Base-by-base conservation (phyloP, 108 stramenopile genomes). In the Nitzschia sp. region DNA sequence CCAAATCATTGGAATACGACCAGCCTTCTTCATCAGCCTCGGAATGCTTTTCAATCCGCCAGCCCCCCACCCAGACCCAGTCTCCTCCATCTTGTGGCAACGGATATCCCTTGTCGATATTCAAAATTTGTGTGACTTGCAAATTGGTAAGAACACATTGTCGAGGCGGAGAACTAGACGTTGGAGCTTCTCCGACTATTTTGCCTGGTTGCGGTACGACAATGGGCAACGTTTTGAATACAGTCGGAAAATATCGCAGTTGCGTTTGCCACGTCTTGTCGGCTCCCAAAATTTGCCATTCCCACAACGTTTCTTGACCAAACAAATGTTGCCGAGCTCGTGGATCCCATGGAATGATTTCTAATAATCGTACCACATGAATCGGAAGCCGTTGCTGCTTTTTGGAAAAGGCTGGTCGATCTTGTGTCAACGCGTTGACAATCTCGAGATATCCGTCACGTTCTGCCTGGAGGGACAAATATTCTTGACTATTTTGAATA, bases 341-440 rank as follows among this genome's bases (percentile, higher is more conserved):
- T 13, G 69, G 54, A 76, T 83, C 81, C 82, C 82, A 87, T 17
- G 86, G 86, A 56, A 84, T 79, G 31, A 82, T 77, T 59, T 87
- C 86, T 30, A 87, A 54, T 71, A 87, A 59, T 35, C 78, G 80
- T 2, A 84, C 49, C 8, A 79, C 67, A 71, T 87, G 81, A 15
- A 87, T 35, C 5, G 86, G 80, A 3, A 87, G 55, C 29, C 72
- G 59, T 9, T 30, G 30, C 29, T 26, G 30, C 21, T 57, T 45
- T 9, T 61, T 59, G 32, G 69, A 64, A 59, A 81, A 71, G 2
- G 79, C 82, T n/a, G 79, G 71, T 25, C 71, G 70, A 56, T 75
- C 80, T 35, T 46, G 34, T 17, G 82, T 87, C 66, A 87, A 34
- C 15, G 86, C 81, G 53, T 87, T 55, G 19, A 87, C 30, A 15